These are phyloP conservation scores for Paracoccidioides brasiliensis DNA, from an alignment of 2,329 filamentous ascomycete genomes.

Conservation along the genomic window DNA sequence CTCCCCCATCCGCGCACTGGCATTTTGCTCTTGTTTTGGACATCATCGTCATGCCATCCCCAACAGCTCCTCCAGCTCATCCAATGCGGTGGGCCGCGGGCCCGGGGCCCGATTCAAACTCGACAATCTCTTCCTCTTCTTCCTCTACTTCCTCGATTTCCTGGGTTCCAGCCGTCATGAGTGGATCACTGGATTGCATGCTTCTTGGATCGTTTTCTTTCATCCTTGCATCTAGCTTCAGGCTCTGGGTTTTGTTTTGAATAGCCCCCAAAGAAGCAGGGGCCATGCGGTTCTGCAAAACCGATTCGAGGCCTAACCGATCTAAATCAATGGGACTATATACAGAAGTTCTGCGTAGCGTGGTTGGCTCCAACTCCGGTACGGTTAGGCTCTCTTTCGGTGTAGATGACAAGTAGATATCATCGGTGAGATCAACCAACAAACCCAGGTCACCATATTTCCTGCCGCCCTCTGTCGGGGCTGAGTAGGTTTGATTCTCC, in stretches of 20 bases:
- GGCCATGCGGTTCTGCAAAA: too few relatives aligned
- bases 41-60: not conserved
- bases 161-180: not conserved
- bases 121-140: not conserved
- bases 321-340: too few relatives aligned
- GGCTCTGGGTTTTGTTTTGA: too few relatives aligned
- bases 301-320: too few relatives aligned
- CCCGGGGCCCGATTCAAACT: conserved; percentile 7
- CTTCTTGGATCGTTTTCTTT: too few relatives aligned
- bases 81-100: conserved; percentile 7
- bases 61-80: conserved; percentile 8
- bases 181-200: too few relatives aligned
- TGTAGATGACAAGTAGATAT: not conserved
- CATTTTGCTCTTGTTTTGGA: not conserved
- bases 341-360: not conserved
- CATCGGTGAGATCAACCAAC: not conserved
- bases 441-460: too few relatives aligned
- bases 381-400: not conserved
- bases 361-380: too few relatives aligned
- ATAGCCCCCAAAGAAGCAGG: too few relatives aligned
- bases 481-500: not conserved
- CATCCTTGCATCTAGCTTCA: too few relatives aligned
- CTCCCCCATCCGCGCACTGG: too few relatives aligned
- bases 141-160: not conserved
- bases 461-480: too few relatives aligned